These are phyloP conservation scores for Ceratocystis lukuohia DNA, from an alignment of 2,329 filamentous ascomycete genomes.

Conservation along the genomic window DNA sequence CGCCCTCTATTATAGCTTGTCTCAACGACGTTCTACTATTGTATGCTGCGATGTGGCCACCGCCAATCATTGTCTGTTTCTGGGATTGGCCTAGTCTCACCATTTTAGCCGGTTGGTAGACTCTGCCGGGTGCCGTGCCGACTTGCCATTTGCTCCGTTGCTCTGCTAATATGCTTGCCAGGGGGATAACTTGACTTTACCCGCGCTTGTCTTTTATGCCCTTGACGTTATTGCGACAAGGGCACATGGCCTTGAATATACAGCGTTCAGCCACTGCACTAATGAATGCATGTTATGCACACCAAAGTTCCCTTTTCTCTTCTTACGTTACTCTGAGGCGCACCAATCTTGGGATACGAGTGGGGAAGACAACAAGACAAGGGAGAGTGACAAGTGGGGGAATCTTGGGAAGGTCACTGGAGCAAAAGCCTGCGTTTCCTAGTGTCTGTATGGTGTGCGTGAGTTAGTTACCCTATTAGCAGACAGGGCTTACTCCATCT, in stretches of 20 bases:
- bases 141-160: not conserved
- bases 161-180: not conserved
- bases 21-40: not conserved
- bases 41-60: not conserved
- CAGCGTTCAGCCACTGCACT: too few species aligned
- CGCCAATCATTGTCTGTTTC: not conserved
- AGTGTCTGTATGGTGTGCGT: too few species aligned
- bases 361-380: not conserved
- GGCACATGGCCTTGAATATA: not conserved
- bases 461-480: too few species aligned
- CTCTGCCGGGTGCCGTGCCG: not conserved
- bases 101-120: not conserved
- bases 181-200: not conserved
- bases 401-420: not conserved
- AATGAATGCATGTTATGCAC: not conserved
- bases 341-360: conserved; percentile 1
- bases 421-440: not conserved
- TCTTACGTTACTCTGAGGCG: not conserved
- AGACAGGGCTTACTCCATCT: not conserved
- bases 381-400: not conserved
- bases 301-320: not conserved
- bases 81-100: not conserved
- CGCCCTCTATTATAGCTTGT: not conserved
- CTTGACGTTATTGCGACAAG: not conserved
- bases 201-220: not conserved